A percentile compares a stretch with the other conserved stretches of the same genome.
Evolutionary conservation across 108 stramenopile species (phyloP).

Genomic region (Nitzschia sp.): DNA sequence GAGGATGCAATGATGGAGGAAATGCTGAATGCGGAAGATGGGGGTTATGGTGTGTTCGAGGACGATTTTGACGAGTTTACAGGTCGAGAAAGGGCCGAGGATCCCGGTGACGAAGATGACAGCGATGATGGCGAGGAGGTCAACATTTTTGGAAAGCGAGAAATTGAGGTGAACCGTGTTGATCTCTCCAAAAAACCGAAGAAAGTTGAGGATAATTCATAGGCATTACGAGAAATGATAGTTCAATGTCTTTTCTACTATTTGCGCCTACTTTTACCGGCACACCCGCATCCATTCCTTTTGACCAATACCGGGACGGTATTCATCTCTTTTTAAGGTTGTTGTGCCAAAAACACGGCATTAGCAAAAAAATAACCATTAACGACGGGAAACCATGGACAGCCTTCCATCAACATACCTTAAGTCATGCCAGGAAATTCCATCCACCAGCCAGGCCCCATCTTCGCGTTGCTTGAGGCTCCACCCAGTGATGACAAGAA

Average conservation of each 20-base stretch:
- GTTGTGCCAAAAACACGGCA: too few species aligned
- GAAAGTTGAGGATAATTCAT: not conserved
- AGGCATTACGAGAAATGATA: not conserved
- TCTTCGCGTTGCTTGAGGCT: slow-evolving; percentile 29
- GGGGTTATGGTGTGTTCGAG: slow-evolving; percentile 60
- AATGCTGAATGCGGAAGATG: slow-evolving; percentile 61
- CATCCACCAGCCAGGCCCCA: slow-evolving; percentile 50
- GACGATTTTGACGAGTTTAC: slow-evolving; percentile 59
- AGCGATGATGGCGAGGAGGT: slow-evolving; percentile 20
- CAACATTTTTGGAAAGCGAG: slow-evolving; percentile 24
- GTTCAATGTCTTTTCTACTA: not conserved
- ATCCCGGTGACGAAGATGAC: slow-evolving; percentile 37
- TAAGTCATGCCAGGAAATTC: slow-evolving; percentile 66
- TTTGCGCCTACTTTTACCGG: slow-evolving; percentile 20
- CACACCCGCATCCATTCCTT: slow-evolving; percentile 60
- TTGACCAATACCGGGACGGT: slow-evolving; percentile 56
- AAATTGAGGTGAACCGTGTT: not conserved
- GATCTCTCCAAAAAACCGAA: slow-evolving; percentile 4
- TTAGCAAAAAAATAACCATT: too few species aligned
- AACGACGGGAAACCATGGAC: too few species aligned
- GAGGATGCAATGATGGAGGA: slow-evolving; percentile 75
- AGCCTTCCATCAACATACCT: too few species aligned
- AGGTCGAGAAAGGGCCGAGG: slow-evolving; percentile 23
- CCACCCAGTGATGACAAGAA: slow-evolving; percentile 52
- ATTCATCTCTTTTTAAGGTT: too few species aligned